Percentiles rank a stretch among this genome's conserved stretches.
Evolutionary conservation across 2,329 filamentous ascomycete species (phyloP).

Genomic region (Sclerotinia nivalis): DNA sequence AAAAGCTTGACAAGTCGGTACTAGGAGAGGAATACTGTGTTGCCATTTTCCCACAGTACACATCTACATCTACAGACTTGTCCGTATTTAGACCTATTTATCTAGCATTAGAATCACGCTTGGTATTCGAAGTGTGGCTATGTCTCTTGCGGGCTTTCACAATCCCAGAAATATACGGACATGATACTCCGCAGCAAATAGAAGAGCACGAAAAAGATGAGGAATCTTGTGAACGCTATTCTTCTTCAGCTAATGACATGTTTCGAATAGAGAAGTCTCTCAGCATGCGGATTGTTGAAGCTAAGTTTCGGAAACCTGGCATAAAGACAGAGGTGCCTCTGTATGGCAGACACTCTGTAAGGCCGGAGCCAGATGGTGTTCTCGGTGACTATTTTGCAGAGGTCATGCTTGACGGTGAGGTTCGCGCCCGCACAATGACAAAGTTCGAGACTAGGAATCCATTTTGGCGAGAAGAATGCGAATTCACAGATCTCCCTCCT

Average conservation of each 20-base stretch:
- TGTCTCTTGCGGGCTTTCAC: slow-evolving; percentile 89
- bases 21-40: slow-evolving; percentile 92
- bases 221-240: slow-evolving; percentile 16
- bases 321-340: slow-evolving; percentile 39
- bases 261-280: slow-evolving; percentile 65
- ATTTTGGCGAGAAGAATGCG: slow-evolving; percentile 78
- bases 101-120: slow-evolving; percentile 78
- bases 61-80: slow-evolving; percentile 69
- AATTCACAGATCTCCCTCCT: slow-evolving; percentile 72
- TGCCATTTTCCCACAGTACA: slow-evolving; percentile 92
- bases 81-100: slow-evolving; percentile 86
- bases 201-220: slow-evolving; percentile 29
- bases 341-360: slow-evolving; percentile 32
- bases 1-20: slow-evolving; percentile 86
- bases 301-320: slow-evolving; percentile 49
- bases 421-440: slow-evolving; percentile 72
- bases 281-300: slow-evolving; percentile 59
- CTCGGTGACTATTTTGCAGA: slow-evolving; percentile 76
- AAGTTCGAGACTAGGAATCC: slow-evolving; percentile 72
- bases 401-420: slow-evolving; percentile 76
- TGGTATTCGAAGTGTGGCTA: slow-evolving; percentile 97
- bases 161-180: slow-evolving; percentile 81
- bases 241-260: slow-evolving; percentile 47
- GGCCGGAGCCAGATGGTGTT: slow-evolving; percentile 48
- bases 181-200: slow-evolving; percentile 27